These are phyloP conservation scores for Wilhelminamyces savonicus DNA, from an alignment of 805 yeast genomes.

Conservation along the genomic window DNA sequence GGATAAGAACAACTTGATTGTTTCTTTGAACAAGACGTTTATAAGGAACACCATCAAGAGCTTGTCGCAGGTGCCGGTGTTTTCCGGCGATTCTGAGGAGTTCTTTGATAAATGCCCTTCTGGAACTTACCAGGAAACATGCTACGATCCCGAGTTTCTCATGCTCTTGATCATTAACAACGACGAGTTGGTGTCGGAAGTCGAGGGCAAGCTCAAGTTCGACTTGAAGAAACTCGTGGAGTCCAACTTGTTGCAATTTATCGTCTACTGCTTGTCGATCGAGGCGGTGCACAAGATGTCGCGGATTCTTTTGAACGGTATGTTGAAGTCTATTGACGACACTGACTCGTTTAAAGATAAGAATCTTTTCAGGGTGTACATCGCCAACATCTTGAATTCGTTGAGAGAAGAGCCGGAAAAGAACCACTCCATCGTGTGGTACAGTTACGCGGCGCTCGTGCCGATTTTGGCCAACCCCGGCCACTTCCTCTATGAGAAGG, in stretches of 20 bases:
- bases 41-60: conserved; percentile 43
- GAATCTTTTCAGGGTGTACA: conserved; percentile 45
- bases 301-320: conserved; percentile 36
- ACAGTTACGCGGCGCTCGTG: conserved; percentile 48
- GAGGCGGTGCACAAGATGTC: conserved; percentile 28
- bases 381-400: conserved; percentile 42
- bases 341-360: conserved; percentile 46
- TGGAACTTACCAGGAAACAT: conserved; percentile 17
- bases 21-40: conserved; percentile 45
- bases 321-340: conserved; percentile 36
- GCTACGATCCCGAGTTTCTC: conserved; percentile 70
- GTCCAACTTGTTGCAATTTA: conserved; percentile 46
- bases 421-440: conserved; percentile 30
- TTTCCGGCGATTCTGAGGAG: conserved; percentile 3
- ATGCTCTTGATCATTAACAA: conserved; percentile 56
- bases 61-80: conserved; percentile 1
- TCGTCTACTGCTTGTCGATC: conserved; percentile 42
- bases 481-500: conserved; percentile 67
- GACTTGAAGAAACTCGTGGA: conserved; percentile 55
- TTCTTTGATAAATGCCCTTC: conserved; percentile 2
- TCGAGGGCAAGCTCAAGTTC: conserved; percentile 23
- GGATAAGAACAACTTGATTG: conserved; percentile 38
- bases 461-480: conserved; percentile 62
- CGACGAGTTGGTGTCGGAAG: conserved; percentile 47
- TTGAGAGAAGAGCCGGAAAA: conserved; percentile 16